A percentile compares a stretch with the other conserved stretches of the same genome.
These are phyloP conservation scores for Thermothelomyces thermophilus DNA, from an alignment of 2,329 filamentous ascomycete genomes.

Conservation along the genomic window DNA sequence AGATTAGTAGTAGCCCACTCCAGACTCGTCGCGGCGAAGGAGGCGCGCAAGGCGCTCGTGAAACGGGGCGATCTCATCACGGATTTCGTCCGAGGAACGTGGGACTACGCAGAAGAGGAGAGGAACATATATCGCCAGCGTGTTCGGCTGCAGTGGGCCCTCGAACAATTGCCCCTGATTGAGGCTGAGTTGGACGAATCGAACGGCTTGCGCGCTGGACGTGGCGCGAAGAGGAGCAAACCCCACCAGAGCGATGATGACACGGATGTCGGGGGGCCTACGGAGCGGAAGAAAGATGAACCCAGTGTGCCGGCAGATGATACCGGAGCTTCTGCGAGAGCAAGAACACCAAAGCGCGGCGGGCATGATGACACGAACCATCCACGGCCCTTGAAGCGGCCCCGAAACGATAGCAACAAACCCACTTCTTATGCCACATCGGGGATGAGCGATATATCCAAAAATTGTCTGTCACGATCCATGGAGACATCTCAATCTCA, in stretches of 20 bases:
- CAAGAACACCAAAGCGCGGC: background rate
- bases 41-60: constrained; percentile 16
- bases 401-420: background rate
- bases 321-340: background rate
- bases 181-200: constrained; percentile 5
- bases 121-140: background rate
- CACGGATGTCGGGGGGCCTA: background rate
- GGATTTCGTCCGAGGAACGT: constrained; percentile 15
- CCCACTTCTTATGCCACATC: background rate
- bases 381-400: background rate
- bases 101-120: background rate
- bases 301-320: background rate
- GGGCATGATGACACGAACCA: background rate
- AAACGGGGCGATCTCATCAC: constrained; percentile 20
- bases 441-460: background rate
- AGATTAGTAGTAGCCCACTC: constrained; percentile 16
- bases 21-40: constrained; percentile 18
- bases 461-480: background rate
- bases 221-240: background rate
- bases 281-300: constrained; percentile 5
- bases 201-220: background rate
- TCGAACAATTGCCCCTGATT: constrained; percentile 5
- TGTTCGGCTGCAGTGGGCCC: constrained; percentile 6
- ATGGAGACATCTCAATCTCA: background rate
- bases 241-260: background rate